Evolutionary conservation across 768 basidiomycete genomes (phyloP), one percentile per base, ranked within the genome.

Genomic region (Suillus sp.): DNA sequence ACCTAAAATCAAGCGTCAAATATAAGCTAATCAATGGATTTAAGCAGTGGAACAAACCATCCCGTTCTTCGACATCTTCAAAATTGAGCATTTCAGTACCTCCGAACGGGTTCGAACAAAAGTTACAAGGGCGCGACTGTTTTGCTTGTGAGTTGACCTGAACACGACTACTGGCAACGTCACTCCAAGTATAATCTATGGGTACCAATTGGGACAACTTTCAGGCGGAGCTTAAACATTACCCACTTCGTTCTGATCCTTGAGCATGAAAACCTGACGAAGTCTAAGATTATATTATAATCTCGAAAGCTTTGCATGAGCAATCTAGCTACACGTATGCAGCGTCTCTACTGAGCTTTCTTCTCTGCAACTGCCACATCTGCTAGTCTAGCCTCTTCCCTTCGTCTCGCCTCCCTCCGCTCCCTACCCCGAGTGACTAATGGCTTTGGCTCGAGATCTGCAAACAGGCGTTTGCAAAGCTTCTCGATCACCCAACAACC

Each of bases 51-150:
- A 4, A 75, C 87, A 66, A 65, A 93, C 95, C 96, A 77, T 99
- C 96, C 70, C 93, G 86, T 76, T 98, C 96, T 80, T 99, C 96
- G 64, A 96, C 93, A 75, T 97, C 96, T 78, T 99, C 96, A 72
- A 96, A 96, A 77, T 92, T 92, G 71, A 90, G 76, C 89, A 90
- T 91, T 45, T 55, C 22, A 22, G n/a, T 14, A 8, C 54, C 35
- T 32, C 50, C 50, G 50, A 18, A 51, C 18, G 50, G 9, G 22
- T 37, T 25, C 16, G 16, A 25, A 27, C 4, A 38, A 38, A 56
- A 25, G 55, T 56, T 35, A 38, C 37, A 56, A 56, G 25, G 55
- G 22, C 14, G 37, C 37, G 55, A 38, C 37, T 56, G 35, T 35
- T 55, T 54, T 37, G 8, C 54, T 25, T 25, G 35, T 16, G 53